Base-by-base conservation (phyloP, 2,329 filamentous ascomycete genomes). In the Fusarium cyanostomum region DNA sequence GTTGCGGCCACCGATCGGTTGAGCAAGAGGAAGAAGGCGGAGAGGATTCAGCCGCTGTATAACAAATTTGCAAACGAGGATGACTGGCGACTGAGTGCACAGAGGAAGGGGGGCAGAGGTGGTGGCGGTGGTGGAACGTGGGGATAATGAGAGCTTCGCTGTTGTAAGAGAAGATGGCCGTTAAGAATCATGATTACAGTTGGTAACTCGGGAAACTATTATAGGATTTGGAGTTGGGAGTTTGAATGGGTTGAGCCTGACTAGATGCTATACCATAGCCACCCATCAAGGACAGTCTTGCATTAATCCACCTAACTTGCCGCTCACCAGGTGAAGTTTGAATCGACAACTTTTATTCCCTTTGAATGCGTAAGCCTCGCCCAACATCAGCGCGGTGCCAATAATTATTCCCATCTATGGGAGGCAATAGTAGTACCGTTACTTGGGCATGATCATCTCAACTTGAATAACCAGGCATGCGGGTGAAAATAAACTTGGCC, bases 21-120 rank as follows among this genome's bases (percentile, higher is more conserved):
- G 71, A 94, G 90, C 65, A 97, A 97, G 84, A 82, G 95, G 72
- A 95, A 96, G 86, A 90, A 92, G 82, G 92, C 92, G 0, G 95
- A 99, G 83, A 85, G 94, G 54, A 98, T 99, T 52, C 92, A 97
- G 81, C 95, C 95, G 38, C 78, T 99, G 78, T 93, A 97, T 75
- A 97, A 97, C 75, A 91, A 94, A 74, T 97, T 92, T 78, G 90
- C 89, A 3, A 90, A 89, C 3, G 94, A 97, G 74, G 94, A 99
- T 74, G 95, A 98, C 74, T 99, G 95, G 95, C 85, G 95, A 63
- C 78, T 99, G 59, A 94, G 89, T 70, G 91, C 94, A 11, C 95
- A 99, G 82, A 88, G 89, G 72, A 90, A 89, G 73, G 90, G 90
- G 44, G 94, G 94, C 5, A 85, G 94, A 67, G 90, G 92, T 58